Base-by-base conservation (phyloP, 2,329 filamentous ascomycete genomes). In the Mycosphaerella sp. region DNA sequence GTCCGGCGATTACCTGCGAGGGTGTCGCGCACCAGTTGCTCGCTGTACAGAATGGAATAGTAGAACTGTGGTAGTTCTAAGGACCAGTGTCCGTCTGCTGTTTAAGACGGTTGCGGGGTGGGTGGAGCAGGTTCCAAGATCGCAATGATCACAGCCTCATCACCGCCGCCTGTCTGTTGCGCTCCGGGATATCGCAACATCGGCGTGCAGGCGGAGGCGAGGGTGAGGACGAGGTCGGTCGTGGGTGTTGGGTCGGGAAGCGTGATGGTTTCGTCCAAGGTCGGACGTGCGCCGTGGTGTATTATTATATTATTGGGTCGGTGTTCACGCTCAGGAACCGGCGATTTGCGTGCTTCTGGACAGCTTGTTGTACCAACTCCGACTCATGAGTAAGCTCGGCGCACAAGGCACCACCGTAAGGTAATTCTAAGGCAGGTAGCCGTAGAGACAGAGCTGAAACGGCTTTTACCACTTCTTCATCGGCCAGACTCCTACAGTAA, bases 121-220 rank as follows among this genome's bases (percentile, higher is more conserved):
- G 27, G 35, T 27, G 25, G 13, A 43, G 17, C 40, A 13, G 18
- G 18, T 18, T 47, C 44, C 21, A 17, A 30, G 39, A 37, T 50
- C 35, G 18, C 47, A 17, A 36, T 32, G 34, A 27, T 32, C 37
- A 25, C 47, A 49, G 32, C 47, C 18, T 18, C 47, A 50, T 44
- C 28, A 17, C 30, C 40, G 39, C 47, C 21, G 21, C 40, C 40
- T 37, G 30, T 43, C 41, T 16, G 18, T 32, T 21, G 16, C 18
- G 17, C 32, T 10, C 34, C 14, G 32, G 25, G 30, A 21, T 32
- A 40, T 50, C 40, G 47, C 47, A 44, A 21, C 40, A 50, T 50
- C 47, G 40, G 46, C 30, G 40, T 37, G 12, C 43, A 17, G 12
- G 21, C 21, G 21, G 7, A 6, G 21, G 7, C 21, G 21, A 25